A percentile compares a stretch with the other conserved stretches of the same genome.
These are phyloP conservation scores for Elsinoe necatrix DNA, from an alignment of 2,329 filamentous ascomycete species.

Conservation along the genomic window DNA sequence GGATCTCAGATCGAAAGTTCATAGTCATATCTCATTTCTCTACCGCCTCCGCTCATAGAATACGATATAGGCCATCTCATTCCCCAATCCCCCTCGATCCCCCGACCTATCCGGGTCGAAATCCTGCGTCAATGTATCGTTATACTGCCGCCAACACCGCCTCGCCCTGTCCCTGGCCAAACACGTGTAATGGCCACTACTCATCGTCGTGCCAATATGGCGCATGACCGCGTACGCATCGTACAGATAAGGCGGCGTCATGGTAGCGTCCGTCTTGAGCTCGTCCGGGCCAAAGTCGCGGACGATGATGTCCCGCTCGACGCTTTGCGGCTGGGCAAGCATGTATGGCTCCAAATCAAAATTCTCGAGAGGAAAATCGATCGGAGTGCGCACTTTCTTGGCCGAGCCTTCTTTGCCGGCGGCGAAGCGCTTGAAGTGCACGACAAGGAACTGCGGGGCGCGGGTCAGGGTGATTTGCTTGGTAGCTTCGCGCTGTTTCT, in stretches of 20 bases:
- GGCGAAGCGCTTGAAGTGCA: slow-evolving; percentile 66
- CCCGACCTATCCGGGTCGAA: slow-evolving; percentile 48
- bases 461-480: slow-evolving; percentile 68
- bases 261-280: slow-evolving; percentile 34
- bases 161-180: slow-evolving; percentile 45
- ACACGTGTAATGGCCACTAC: slow-evolving; percentile 72
- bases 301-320: slow-evolving; percentile 25
- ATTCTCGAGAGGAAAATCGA: slow-evolving; percentile 68
- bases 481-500: slow-evolving; percentile 55
- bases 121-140: slow-evolving; percentile 49
- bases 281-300: slow-evolving; percentile 28
- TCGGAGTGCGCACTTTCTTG: slow-evolving; percentile 60
- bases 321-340: slow-evolving; percentile 39
- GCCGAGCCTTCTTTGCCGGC: slow-evolving; percentile 46
- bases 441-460: slow-evolving; percentile 68
- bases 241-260: slow-evolving; percentile 59
- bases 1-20: too few relatives aligned
- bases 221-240: slow-evolving; percentile 79
- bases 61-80: slow-evolving; percentile 57
- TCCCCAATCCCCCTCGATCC: slow-evolving; percentile 46
- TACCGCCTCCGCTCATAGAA: slow-evolving; percentile 50
- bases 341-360: slow-evolving; percentile 56
- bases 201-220: slow-evolving; percentile 60
- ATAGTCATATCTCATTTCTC: slow-evolving; percentile 15
- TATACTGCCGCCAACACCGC: slow-evolving; percentile 53